Evolutionary conservation across 2,329 filamentous ascomycete species (phyloP).

Genomic region (Exophiala oligosperma): DNA sequence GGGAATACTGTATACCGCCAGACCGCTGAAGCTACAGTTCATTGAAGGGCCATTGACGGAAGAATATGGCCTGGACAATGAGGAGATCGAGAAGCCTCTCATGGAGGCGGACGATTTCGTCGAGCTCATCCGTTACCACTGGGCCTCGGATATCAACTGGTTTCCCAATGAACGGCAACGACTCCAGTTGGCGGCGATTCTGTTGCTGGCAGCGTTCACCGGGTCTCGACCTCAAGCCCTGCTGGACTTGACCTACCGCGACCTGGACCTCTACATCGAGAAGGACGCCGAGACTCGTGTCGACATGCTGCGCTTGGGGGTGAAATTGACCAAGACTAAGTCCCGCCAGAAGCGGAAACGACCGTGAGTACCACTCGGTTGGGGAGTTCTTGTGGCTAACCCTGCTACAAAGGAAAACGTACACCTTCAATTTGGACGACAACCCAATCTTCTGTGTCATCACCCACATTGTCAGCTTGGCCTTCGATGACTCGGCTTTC

Average conservation of each 20-base stretch:
- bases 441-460: constrained; percentile 18
- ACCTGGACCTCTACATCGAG: constrained; percentile 15
- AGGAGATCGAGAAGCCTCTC: constrained; percentile 15
- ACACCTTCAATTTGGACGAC: constrained; percentile 9
- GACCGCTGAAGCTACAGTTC: constrained; percentile 6
- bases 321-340: constrained; percentile 16
- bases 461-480: constrained; percentile 12
- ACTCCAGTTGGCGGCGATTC: constrained; percentile 13
- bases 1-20: background rate
- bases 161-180: constrained; percentile 14
- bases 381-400: background rate
- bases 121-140: constrained; percentile 14
- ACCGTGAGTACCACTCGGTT: constrained; percentile 5
- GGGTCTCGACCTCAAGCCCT: constrained; percentile 8
- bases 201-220: constrained; percentile 14
- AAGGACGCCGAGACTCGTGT: constrained; percentile 15
- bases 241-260: constrained; percentile 12
- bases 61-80: constrained; percentile 16
- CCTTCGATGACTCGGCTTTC: constrained; percentile 15
- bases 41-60: constrained; percentile 18
- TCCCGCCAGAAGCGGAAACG: constrained; percentile 15
- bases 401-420: constrained; percentile 1
- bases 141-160: constrained; percentile 13
- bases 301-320: constrained; percentile 6
- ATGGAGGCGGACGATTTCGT: constrained; percentile 17